Conservation (phyloP, 345 rosid species). For the Populus alba region DNA sequence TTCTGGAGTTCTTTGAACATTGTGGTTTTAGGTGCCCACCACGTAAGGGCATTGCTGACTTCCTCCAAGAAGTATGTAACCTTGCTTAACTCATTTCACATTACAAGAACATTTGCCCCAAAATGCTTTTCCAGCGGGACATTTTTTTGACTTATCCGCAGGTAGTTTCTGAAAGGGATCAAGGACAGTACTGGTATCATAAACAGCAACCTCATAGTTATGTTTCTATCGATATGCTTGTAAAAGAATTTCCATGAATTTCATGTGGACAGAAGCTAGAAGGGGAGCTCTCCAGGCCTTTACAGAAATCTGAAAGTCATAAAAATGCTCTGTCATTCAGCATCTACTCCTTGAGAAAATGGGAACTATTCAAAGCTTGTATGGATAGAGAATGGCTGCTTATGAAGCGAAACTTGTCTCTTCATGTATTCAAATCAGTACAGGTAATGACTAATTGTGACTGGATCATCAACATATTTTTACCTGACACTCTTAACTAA, state of each 20-base stretch:
- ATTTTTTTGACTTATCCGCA: background rate
- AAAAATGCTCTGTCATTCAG: slow-evolving; percentile 44
- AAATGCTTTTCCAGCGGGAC: background rate
- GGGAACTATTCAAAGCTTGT: slow-evolving; percentile 65
- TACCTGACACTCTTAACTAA: too few species aligned
- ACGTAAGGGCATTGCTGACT: slow-evolving; percentile 69
- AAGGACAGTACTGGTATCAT: slow-evolving; percentile 55
- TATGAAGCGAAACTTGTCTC: slow-evolving; percentile 47
- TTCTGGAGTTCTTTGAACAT: slow-evolving; percentile 55
- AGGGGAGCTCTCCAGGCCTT: slow-evolving; percentile 44
- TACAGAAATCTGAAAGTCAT: slow-evolving; percentile 29
- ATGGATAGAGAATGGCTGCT: slow-evolving; percentile 60
- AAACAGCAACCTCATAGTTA: slow-evolving; percentile 34
- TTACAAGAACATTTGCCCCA: background rate
- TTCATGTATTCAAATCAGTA: slow-evolving; percentile 37
- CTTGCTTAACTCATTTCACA: slow-evolving; percentile 3
- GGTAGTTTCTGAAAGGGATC: slow-evolving; percentile 67
- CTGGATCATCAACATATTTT: background rate
- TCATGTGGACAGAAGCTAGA: slow-evolving; percentile 31
- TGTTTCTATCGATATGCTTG: slow-evolving; percentile 47
- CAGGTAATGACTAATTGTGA: slow-evolving; percentile 32
- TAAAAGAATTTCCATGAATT: slow-evolving; percentile 34
- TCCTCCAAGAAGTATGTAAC: slow-evolving; percentile 57
- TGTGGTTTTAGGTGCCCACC: slow-evolving; percentile 71
- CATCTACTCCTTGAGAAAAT: slow-evolving; percentile 41